Evolutionary conservation across 371 early-diverging fungal species (phyloP), one percentile per base, ranked within the genome.

Genomic region (Syncephalis plumigaleata): DNA sequence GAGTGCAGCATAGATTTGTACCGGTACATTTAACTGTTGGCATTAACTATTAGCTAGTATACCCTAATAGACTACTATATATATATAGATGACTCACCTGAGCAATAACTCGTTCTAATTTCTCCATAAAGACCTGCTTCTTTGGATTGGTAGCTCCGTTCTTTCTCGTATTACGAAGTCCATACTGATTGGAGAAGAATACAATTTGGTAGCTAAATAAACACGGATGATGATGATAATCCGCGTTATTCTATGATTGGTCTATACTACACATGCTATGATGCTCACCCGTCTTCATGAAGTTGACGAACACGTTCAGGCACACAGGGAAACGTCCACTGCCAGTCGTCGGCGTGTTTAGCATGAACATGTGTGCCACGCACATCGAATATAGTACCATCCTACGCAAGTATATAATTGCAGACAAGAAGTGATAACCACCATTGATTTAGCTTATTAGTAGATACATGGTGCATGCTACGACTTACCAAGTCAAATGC

Each of bases 401-500:
- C 40, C 40, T 40, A 40, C 8, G n/a, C n/a, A n/a, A n/a, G n/a
- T n/a, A 7, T 31, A 11, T 31, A 31, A 31, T 31, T 31, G 11
- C 4, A 7, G 31, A 7, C 4, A 31, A 31, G 4, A 31, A 7
- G 31, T 4, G 11, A 31, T 31, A 11, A 31, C 31, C 11, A 11
- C 31, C 31, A 4, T 4, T 31, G 11, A 31, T 31, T 31, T n/a
- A n/a, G n/a, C n/a, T n/a, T n/a, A n/a, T n/a, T n/a, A n/a, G n/a
- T n/a, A n/a, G n/a, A n/a, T n/a, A n/a, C 31, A 31, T 11, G 11
- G 31, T 31, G 31, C 31, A 7, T 31, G 4, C n/a, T n/a, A n/a
- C n/a, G n/a, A n/a, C 31, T 15, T 40, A 40, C 40, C 40, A 40
- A 40, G n/a, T 40, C 40, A 40, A 40, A 40, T 18, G 40, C 40